Percentiles rank a stretch among this genome's conserved stretches.
phyloP scores from a whole-genome alignment of 257 asterid species.

The Fraxinus excelsior region DNA sequence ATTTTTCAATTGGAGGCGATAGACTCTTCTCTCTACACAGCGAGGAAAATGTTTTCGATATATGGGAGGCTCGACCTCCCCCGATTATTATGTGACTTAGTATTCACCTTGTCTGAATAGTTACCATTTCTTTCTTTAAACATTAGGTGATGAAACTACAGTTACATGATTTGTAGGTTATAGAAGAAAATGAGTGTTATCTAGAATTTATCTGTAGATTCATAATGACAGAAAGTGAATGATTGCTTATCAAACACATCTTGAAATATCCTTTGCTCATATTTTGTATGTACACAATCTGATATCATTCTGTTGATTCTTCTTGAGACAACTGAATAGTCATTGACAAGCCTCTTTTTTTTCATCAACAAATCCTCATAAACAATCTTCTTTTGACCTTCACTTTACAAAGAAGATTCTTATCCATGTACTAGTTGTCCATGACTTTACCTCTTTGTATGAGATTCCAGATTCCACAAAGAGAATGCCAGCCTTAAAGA shows the following conservation, averaged over 20 bases:
- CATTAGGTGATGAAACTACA: slow-evolving; percentile 24
- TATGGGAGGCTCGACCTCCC: slow-evolving; percentile 81
- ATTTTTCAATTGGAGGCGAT: slow-evolving; percentile 89
- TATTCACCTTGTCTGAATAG: neutral
- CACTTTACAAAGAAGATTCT: slow-evolving; percentile 50
- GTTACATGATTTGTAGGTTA: slow-evolving; percentile 21
- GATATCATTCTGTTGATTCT: slow-evolving; percentile 17
- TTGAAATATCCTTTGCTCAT: slow-evolving; percentile 36
- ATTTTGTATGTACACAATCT: slow-evolving; percentile 23
- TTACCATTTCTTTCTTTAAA: slow-evolving; percentile 24
- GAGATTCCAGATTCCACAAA: slow-evolving; percentile 29
- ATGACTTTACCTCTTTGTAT: slow-evolving; percentile 15
- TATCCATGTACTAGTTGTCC: slow-evolving; percentile 33
- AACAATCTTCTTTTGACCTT: slow-evolving; percentile 41
- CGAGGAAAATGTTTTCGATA: slow-evolving; percentile 83
- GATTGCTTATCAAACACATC: slow-evolving; percentile 48
- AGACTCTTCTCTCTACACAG: slow-evolving; percentile 83
- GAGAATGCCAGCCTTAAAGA: slow-evolving; percentile 3
- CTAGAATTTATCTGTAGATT: slow-evolving; percentile 26
- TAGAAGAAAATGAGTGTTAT: slow-evolving; percentile 24
- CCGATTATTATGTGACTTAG: slow-evolving; percentile 50
- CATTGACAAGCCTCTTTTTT: slow-evolving; percentile 33
- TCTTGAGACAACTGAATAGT: slow-evolving; percentile 39
- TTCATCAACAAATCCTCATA: slow-evolving; percentile 23
- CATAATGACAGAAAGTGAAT: slow-evolving; percentile 33